Evolutionary conservation across 805 yeast genomes (phyloP), one percentile per base, ranked within the genome.

Genomic region (Cyberlindnera saturnus): DNA sequence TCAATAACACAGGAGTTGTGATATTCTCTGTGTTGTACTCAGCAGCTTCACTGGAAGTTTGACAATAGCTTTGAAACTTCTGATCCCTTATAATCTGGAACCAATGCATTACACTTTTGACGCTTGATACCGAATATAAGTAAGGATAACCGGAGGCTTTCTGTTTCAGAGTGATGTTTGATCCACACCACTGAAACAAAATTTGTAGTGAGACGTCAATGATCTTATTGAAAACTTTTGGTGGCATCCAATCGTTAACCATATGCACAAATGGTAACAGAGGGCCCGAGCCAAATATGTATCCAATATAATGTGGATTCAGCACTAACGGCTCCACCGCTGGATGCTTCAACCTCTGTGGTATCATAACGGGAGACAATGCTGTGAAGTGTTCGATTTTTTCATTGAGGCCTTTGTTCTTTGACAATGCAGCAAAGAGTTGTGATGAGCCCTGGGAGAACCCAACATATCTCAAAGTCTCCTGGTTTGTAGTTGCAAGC

Each of bases 361-460:
- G 98, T 0, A 95, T 83, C 74, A 91, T 83, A 1, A 97, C 97
- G 0, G 98, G 98, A 0, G 96, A 86, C 36, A 90, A 75, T 2
- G 96, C 96, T 44, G 90, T 77, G 49, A 90, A 82, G 40, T 62
- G 63, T 14, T 70, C 65, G 34, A 79, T 67, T 50, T 74, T 73
- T 9, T 62, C 52, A 60, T 86, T 86, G 44, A 90, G 68, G 3
- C 71, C 69, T 7, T 82, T 80, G 56, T 81, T 78, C 15, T 81
- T 55, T 0, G 93, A 76, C 18, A 88, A 66, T 10, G 95, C 74
- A 0, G 96, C 96, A 61, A 90, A 82, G 34, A 88, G 88, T 62
- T 91, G 97, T 1, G 97, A 95, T 0, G 95, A 81, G 17, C 98
- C 98, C 62, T 90, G 98, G 20, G 90, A 81, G 57, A 91, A 91